Percentiles rank a stretch among this genome's conserved stretches.
Evolutionary conservation across 768 basidiomycete genomes (phyloP).

Genomic region (Chalciporus chontae): DNA sequence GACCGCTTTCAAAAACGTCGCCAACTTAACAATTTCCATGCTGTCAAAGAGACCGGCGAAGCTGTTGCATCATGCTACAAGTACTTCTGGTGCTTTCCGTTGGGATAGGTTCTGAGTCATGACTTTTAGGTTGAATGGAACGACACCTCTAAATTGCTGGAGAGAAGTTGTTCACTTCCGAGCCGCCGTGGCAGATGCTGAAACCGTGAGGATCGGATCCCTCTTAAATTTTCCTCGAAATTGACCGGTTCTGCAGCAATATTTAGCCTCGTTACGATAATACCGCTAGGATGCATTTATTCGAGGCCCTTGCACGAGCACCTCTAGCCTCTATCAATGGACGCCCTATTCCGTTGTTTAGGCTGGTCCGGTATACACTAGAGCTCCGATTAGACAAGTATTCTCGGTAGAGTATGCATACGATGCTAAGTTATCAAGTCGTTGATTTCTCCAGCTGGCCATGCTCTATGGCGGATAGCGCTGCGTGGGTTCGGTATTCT

Average conservation of each 20-base stretch:
- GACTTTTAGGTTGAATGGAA: slow-evolving; percentile 36
- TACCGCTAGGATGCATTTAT: not conserved
- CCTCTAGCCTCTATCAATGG: no score
- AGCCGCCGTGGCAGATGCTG: slow-evolving; percentile 59
- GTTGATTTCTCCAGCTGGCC: no score
- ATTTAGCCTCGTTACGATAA: slow-evolving; percentile 57
- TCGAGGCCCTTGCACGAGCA: no score
- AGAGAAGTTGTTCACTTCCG: slow-evolving; percentile 70
- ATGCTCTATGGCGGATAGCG: not conserved
- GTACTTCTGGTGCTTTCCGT: slow-evolving; percentile 33
- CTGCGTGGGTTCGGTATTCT: not conserved
- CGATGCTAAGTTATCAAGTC: no score
- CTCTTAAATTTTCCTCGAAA: slow-evolving; percentile 4
- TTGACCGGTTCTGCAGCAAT: slow-evolving; percentile 42
- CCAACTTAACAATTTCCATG: slow-evolving; percentile 51
- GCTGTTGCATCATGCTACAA: slow-evolving; percentile 73
- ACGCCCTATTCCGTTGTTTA: no score
- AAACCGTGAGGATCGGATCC: slow-evolving; percentile 49
- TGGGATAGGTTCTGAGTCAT: not conserved
- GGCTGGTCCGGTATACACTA: no score
- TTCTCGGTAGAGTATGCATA: no score
- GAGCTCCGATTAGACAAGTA: no score
- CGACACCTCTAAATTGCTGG: slow-evolving; percentile 70
- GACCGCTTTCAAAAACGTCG: slow-evolving; percentile 61
- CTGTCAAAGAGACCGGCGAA: slow-evolving; percentile 53